Evolutionary conservation across 306 rosid genomes (phyloP).

Genomic region (Casuarina cunninghamiana): DNA sequence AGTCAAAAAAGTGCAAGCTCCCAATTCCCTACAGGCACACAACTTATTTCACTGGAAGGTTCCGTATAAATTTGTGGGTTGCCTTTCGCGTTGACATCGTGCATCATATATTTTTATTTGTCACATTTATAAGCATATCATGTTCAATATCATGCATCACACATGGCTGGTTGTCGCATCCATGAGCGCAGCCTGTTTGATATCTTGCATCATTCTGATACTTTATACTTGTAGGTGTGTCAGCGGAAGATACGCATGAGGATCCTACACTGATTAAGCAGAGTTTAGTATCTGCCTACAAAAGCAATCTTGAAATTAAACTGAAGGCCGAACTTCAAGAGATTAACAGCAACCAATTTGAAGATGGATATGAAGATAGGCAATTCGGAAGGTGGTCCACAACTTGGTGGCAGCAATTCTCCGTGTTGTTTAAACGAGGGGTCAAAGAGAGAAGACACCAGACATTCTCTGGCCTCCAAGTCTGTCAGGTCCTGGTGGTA

Average conservation of each 20-base stretch:
- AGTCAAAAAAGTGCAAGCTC: too few relatives aligned
- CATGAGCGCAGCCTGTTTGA: too few relatives aligned
- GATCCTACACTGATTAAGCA: constrained; percentile 42
- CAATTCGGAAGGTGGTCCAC: constrained; percentile 55
- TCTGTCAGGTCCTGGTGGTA: constrained; percentile 48
- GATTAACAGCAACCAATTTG: constrained; percentile 11
- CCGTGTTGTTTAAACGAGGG: constrained; percentile 61
- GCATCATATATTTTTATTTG: too few relatives aligned
- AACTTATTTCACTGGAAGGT: too few relatives aligned
- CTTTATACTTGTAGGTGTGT: constrained; percentile 40
- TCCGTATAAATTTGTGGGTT: too few relatives aligned
- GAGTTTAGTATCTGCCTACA: constrained; percentile 36
- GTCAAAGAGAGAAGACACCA: constrained; percentile 62
- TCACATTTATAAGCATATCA: too few relatives aligned
- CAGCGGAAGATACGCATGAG: constrained; percentile 35
- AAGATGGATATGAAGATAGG: constrained; percentile 33
- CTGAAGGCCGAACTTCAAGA: constrained; percentile 34
- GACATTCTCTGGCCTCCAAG: constrained; percentile 50
- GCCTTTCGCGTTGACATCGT: too few relatives aligned
- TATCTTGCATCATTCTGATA: not conserved
- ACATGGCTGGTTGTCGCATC: too few relatives aligned
- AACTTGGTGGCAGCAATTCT: constrained; percentile 68
- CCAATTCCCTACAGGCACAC: too few relatives aligned
- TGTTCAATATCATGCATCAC: too few relatives aligned
- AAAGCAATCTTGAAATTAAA: constrained; percentile 25